phyloP scores from a whole-genome alignment of 2,329 filamentous ascomycete genomes.

The Cadophora gregata region DNA sequence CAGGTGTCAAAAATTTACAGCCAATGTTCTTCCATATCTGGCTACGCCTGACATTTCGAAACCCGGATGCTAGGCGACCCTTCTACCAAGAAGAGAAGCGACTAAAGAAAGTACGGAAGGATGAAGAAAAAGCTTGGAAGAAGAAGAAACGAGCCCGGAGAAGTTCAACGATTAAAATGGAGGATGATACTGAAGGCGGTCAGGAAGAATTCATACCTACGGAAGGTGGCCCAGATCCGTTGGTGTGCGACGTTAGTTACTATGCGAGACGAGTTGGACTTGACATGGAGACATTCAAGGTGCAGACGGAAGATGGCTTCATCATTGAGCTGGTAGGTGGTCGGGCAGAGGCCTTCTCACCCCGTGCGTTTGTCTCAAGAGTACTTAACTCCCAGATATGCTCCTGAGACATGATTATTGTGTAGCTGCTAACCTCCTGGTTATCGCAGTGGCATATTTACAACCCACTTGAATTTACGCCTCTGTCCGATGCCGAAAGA shows the following conservation, averaged over 20 bases:
- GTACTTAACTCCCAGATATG: too few species aligned
- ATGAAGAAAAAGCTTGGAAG: conserved; percentile 68
- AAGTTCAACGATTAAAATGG: conserved; percentile 42
- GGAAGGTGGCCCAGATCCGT: conserved; percentile 79
- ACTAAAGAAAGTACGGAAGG: conserved; percentile 60
- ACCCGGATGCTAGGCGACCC: conserved; percentile 65
- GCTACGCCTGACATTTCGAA: conserved; percentile 60
- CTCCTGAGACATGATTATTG: too few species aligned
- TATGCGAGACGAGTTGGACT: conserved; percentile 89
- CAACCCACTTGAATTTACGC: conserved; percentile 75
- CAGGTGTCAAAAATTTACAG: conserved; percentile 71
- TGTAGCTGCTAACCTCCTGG: too few species aligned
- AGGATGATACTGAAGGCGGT: conserved; percentile 51
- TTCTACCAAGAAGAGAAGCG: conserved; percentile 77
- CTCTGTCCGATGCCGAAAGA: conserved; percentile 55
- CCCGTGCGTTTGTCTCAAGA: too few species aligned
- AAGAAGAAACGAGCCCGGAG: conserved; percentile 48
- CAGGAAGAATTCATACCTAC: conserved; percentile 65
- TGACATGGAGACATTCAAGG: conserved; percentile 80
- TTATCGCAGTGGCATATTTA: conserved; percentile 93
- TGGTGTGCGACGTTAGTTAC: conserved; percentile 81
- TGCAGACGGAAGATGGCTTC: conserved; percentile 94
- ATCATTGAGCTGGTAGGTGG: conserved; percentile 85
- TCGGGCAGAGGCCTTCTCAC: too few species aligned
- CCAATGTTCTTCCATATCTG: conserved; percentile 55